Evolutionary conservation across 768 basidiomycete genomes (phyloP), one percentile per base, ranked within the genome.

Genomic region (Tephrocybe rancida): DNA sequence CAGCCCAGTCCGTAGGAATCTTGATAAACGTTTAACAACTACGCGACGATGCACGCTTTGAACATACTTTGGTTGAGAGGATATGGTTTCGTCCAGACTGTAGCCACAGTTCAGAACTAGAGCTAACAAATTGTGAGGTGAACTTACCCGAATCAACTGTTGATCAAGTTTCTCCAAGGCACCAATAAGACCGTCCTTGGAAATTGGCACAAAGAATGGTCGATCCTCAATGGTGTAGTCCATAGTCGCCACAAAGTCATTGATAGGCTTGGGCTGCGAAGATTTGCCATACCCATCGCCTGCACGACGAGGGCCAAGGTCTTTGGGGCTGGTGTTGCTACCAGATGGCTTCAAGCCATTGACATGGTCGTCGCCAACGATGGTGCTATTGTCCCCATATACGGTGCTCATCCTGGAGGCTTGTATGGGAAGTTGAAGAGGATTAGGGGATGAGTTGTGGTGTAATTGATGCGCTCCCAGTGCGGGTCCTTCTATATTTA

Each of bases 131-230:
- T 24, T 42, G 32, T 24, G 34, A 43, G 11, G 48, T 11, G 6
- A 27, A 55, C 69, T 38, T 57, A 85, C 88, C 51, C 77, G 60
- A 30, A 71, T 68, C 19, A 93, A 77, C 64, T 90, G 83, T 39
- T 50, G 50, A 60, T 93, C 86, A 35, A 92, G 81, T 63, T 83
- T 84, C 64, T 88, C 75, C 32, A 93, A 67, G 8, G 92, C 92
- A 27, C 68, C 77, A 54, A 86, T 79, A 26, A 92, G 64, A 39
- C 90, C 88, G n/a, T 77, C 77, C 61, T 80, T 83, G 14, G 76
- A 78, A 51, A 92, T 88, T 2, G 73, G 77, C 43, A 92, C 76
- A 59, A 90, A 87, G 74, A 90, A 92, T 0, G 86, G 85, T 38
- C 86, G 71, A 25, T 85, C 81, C 52, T 82, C 77, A 5, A 82